Percentiles rank a stretch among this genome's conserved stretches.
Conservation (phyloP, 495 filamentous ascomycete species). For the Aspergillus bridgeri region DNA sequence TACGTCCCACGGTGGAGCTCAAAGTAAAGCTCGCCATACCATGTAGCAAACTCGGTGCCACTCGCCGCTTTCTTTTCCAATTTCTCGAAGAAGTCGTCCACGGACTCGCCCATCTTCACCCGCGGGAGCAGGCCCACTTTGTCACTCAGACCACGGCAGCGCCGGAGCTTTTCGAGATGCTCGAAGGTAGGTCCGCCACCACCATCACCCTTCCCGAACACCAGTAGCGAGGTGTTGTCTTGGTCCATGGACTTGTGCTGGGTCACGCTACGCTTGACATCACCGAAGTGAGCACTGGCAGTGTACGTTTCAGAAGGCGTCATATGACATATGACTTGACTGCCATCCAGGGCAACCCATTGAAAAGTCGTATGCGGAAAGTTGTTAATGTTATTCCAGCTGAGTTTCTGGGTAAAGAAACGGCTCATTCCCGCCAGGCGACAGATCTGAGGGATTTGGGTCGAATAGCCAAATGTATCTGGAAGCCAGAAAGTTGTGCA, state of each 20-base stretch:
- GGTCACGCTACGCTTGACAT: constrained; percentile 83
- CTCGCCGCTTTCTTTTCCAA: constrained; percentile 69
- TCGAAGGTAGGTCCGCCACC: constrained; percentile 93
- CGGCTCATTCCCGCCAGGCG: constrained; percentile 88
- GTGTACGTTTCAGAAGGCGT: constrained; percentile 92
- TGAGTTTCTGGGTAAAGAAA: constrained; percentile 96
- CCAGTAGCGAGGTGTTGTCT: constrained; percentile 80
- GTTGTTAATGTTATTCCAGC: constrained; percentile 98
- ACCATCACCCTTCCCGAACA: constrained; percentile 95
- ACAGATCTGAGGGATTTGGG: constrained; percentile 89
- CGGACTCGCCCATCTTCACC: constrained; percentile 84
- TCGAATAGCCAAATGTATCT: constrained; percentile 96
- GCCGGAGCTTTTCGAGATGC: constrained; percentile 88
- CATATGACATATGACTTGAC: constrained; percentile 97
- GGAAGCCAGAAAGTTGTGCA: constrained; percentile 94
- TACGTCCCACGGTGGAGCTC: constrained; percentile 96
- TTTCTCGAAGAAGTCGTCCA: constrained; percentile 92
- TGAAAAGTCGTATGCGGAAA: constrained; percentile 99
- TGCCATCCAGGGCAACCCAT: constrained; percentile 93
- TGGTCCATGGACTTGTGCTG: constrained; percentile 95
- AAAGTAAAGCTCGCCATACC: constrained; percentile 98
- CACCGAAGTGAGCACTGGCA: constrained; percentile 89
- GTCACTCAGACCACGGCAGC: constrained; percentile 92
- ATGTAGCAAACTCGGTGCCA: constrained; percentile 81
- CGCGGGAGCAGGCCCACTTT: constrained; percentile 77